phyloP scores from a whole-genome alignment of 2,329 filamentous ascomycete species.

The Ophiostoma sp. region DNA sequence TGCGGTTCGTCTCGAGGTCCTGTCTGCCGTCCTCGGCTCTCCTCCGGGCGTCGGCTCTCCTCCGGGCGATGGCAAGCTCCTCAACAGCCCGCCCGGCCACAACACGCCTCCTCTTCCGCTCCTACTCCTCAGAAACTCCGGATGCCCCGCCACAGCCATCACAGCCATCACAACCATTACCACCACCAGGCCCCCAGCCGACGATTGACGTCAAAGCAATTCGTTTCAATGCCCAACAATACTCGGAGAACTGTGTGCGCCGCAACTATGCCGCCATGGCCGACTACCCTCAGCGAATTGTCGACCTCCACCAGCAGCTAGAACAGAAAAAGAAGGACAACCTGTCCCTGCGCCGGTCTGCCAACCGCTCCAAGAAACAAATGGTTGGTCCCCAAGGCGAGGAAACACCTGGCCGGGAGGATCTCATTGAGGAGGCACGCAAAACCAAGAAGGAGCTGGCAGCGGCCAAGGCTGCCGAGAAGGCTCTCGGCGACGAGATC shows the following conservation, averaged over 20 bases:
- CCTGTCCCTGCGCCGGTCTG: conserved; percentile 62
- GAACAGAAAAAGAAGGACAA: conserved; percentile 61
- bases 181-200: conserved; percentile 71
- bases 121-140: not conserved
- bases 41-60: not conserved
- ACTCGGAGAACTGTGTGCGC: conserved; percentile 79
- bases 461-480: conserved; percentile 62
- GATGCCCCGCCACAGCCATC: not conserved
- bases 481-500: conserved; percentile 64
- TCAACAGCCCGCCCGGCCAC: not conserved
- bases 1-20: not conserved
- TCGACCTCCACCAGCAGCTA: conserved; percentile 57
- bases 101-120: conserved; percentile 6
- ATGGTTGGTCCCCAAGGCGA: conserved; percentile 37
- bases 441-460: conserved; percentile 63
- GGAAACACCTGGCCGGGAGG: conserved; percentile 32
- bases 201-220: conserved; percentile 86
- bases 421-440: conserved; percentile 63
- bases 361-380: conserved; percentile 60
- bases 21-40: not conserved
- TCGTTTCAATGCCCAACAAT: conserved; percentile 76
- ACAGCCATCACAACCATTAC: not conserved
- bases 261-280: conserved; percentile 72
- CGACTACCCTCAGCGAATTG: conserved; percentile 57
- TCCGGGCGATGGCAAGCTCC: not conserved